Evolutionary conservation across 352 stramenopile species (phyloP).

Genomic region (Phytophthora sojae): DNA sequence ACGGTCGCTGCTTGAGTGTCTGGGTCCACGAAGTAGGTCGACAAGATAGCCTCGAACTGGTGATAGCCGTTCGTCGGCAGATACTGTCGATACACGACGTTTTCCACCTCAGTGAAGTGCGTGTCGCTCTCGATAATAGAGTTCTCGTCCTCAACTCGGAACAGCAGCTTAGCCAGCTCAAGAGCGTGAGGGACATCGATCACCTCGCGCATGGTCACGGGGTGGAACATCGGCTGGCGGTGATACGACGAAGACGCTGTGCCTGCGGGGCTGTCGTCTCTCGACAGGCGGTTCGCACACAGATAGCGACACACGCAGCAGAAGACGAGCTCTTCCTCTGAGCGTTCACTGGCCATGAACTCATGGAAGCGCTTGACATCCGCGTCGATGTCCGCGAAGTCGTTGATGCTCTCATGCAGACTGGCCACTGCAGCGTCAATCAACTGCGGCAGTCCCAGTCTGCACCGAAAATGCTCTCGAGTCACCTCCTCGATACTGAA

Average conservation of each 20-base stretch:
- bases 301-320: slow-evolving; percentile 64
- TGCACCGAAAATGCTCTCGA: slow-evolving; percentile 72
- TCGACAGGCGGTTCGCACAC: slow-evolving; percentile 22
- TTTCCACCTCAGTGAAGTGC: slow-evolving; percentile 56
- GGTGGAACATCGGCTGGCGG: slow-evolving; percentile 61
- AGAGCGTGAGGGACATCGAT: slow-evolving; percentile 55
- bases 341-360: slow-evolving; percentile 57
- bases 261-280: slow-evolving; percentile 20
- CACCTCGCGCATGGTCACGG: slow-evolving; percentile 62
- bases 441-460: slow-evolving; percentile 62
- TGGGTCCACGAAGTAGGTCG: slow-evolving; percentile 44
- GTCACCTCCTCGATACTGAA: slow-evolving; percentile 51
- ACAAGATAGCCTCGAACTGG: slow-evolving; percentile 65
- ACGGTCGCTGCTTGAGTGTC: slow-evolving; percentile 18
- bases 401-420: slow-evolving; percentile 38
- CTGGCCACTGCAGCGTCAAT: slow-evolving; percentile 53
- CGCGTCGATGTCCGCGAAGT: slow-evolving; percentile 51
- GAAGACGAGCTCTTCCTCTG: slow-evolving; percentile 69
- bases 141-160: slow-evolving; percentile 58
- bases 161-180: slow-evolving; percentile 51
- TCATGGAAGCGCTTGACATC: slow-evolving; percentile 70
- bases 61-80: slow-evolving; percentile 54
- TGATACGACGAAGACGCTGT: slow-evolving; percentile 15
- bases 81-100: slow-evolving; percentile 65
- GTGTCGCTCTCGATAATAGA: slow-evolving; percentile 46